Percentiles rank a stretch among this genome's conserved stretches.
Conservation (phyloP, 768 basidiomycete species). For the Epithele typhae region DNA sequence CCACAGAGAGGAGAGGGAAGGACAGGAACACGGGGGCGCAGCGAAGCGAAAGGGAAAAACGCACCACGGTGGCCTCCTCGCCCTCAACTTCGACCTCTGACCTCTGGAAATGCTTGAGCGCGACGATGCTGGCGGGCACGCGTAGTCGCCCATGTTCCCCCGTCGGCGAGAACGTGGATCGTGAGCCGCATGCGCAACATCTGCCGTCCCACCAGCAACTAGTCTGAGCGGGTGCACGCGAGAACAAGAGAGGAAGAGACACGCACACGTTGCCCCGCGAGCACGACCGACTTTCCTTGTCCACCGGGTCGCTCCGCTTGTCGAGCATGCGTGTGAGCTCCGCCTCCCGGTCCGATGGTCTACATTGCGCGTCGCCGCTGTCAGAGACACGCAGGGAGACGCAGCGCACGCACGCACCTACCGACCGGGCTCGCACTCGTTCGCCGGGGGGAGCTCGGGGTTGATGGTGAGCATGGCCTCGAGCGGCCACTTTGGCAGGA, state of each 20-base stretch:
- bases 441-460: slow-evolving; percentile 93
- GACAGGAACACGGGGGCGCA: neutral
- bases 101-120: slow-evolving; percentile 85
- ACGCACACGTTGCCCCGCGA: slow-evolving; percentile 88
- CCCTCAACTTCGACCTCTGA: slow-evolving; percentile 94
- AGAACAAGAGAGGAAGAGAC: neutral
- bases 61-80: slow-evolving; percentile 84
- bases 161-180: slow-evolving; percentile 85
- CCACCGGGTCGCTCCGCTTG: slow-evolving; percentile 90
- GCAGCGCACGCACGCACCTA: slow-evolving; percentile 72
- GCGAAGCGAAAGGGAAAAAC: slow-evolving; percentile 25
- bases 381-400: slow-evolving; percentile 6
- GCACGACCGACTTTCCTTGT: slow-evolving; percentile 89
- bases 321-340: slow-evolving; percentile 89
- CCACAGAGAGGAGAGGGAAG: too few species aligned
- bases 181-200: slow-evolving; percentile 93
- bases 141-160: slow-evolving; percentile 93
- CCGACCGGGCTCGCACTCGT: slow-evolving; percentile 89
- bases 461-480: slow-evolving; percentile 91
- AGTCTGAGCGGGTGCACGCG: neutral
- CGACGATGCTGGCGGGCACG: slow-evolving; percentile 89
- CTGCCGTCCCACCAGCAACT: slow-evolving; percentile 35
- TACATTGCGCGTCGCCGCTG: slow-evolving; percentile 25
- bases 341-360: slow-evolving; percentile 89
- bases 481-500: slow-evolving; percentile 82